Evolutionary conservation across 345 rosid species (phyloP).

Genomic region (Eucalyptus urophylla): DNA sequence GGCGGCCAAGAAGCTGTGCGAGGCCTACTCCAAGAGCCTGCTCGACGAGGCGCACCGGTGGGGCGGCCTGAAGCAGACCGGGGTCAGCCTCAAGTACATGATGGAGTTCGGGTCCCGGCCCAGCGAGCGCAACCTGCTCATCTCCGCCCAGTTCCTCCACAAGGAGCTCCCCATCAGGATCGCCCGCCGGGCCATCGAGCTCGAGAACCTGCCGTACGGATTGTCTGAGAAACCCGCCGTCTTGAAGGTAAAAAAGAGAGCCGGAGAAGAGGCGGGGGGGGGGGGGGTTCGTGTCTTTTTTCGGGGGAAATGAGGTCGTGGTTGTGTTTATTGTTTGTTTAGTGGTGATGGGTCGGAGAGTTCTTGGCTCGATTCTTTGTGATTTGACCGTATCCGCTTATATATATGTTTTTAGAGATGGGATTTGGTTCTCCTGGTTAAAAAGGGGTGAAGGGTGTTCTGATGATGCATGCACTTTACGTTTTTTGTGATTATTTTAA

Average conservation of each 20-base stretch:
- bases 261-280: neutral
- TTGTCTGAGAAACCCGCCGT: conserved; percentile 67
- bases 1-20: conserved; percentile 64
- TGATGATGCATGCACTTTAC: neutral
- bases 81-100: conserved; percentile 87
- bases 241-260: conserved; percentile 34
- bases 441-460: neutral
- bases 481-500: neutral
- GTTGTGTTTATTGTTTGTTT: neutral
- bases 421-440: neutral
- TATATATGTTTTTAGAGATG: neutral
- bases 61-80: conserved; percentile 93
- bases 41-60: conserved; percentile 64
- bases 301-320: neutral
- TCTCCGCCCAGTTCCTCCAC: conserved; percentile 81
- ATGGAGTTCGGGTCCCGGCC: conserved; percentile 89
- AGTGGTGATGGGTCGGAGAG: neutral
- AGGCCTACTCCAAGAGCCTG: conserved; percentile 45
- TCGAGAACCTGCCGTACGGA: conserved; percentile 70
- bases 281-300: neutral
- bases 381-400: neutral
- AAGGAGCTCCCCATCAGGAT: conserved; percentile 84
- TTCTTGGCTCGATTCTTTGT: neutral
- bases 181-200: conserved; percentile 78
- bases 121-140: conserved; percentile 44